Base-by-base conservation (phyloP, 805 yeast species). In the Lachancea thermotolerans region DNA sequence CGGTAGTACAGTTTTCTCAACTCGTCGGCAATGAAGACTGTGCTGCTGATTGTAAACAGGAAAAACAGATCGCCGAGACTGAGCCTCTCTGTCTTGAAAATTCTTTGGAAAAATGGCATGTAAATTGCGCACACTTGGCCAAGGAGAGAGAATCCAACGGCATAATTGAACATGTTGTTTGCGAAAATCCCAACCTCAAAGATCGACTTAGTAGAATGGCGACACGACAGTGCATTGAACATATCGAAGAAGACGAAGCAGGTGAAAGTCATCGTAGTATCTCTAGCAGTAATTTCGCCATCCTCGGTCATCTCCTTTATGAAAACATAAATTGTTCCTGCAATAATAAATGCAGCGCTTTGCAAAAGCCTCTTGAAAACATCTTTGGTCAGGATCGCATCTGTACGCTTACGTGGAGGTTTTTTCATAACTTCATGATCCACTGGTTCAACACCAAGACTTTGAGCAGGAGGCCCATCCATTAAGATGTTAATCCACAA, bases 381-480 rank as follows among this genome's bases (percentile, higher is more conserved):
- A 9, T 71, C 70, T 11, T 63, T 59, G 1, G 97, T 88, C 54
- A 93, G 69, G 46, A 93, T 93, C 58, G 82, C 82, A 50, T 91
- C 98, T 46, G 78, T 73, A 62, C 97, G 81, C 42, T 80, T 75
- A 67, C 99, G 81, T 44, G 99, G 99, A n/a, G 98, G 97, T 61
- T 84, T 85, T 51, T 77, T 79, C 97, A 91, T 90, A 33, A 91
- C 96, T 62, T 85, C 95, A 50, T 85, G 89, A 60, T 91, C 98
- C 11, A 91, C 98, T 1, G 96, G 95, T 67, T 91, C 99, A 29
- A 93, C 98, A 48, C 99, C 99, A 37, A 91, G 71, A 0, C 95
- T 85, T 69, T 91, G 99, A 1, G 98, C 98, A 3, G 99, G 99
- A 10, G 99, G 99, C 1, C 99, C 99, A 69, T 91, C 99, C 99